Percentiles rank a stretch among this genome's conserved stretches.
Evolutionary conservation across 78 protist species (phyloP).

Genomic region (Dictyostelium purpureum): DNA sequence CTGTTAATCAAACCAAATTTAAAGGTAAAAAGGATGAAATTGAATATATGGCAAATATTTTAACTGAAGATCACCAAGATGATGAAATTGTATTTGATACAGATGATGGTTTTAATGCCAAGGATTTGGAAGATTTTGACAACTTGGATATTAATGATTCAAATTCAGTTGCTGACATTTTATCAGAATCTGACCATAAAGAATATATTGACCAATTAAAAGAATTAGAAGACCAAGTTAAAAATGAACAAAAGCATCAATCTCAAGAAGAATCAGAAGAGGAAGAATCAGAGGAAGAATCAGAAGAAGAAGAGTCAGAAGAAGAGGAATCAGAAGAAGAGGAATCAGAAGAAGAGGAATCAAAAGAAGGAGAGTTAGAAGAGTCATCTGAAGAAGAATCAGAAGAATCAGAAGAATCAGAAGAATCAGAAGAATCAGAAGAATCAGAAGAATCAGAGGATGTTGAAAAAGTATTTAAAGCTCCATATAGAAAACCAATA

Average conservation of each 20-base stretch:
- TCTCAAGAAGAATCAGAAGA: not conserved
- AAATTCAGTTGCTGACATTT: not conserved
- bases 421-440: not conserved
- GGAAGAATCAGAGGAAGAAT: not conserved
- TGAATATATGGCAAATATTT: constrained; percentile 19
- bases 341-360: not conserved
- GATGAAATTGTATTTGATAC: constrained; percentile 46
- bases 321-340: not conserved
- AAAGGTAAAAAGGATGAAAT: constrained; percentile 70
- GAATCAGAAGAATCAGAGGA: constrained; percentile 38
- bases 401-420: constrained; percentile 20
- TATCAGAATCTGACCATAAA: not conserved
- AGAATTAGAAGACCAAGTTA: not conserved
- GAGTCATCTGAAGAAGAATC: constrained; percentile 5
- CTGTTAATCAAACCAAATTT: constrained; percentile 30
- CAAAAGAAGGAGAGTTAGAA: not conserved
- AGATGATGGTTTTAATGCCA: constrained; percentile 47
- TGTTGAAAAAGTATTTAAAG: not conserved
- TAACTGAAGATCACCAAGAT: constrained; percentile 59
- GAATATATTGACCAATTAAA: not conserved
- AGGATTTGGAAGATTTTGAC: constrained; percentile 70
- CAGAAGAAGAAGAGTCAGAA: not conserved
- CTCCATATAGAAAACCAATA: constrained; percentile 10
- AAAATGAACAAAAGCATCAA: not conserved
- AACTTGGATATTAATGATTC: constrained; percentile 5